Evolutionary conservation across 2,329 filamentous ascomycete genomes (phyloP).

Genomic region (Calonectria montana): DNA sequence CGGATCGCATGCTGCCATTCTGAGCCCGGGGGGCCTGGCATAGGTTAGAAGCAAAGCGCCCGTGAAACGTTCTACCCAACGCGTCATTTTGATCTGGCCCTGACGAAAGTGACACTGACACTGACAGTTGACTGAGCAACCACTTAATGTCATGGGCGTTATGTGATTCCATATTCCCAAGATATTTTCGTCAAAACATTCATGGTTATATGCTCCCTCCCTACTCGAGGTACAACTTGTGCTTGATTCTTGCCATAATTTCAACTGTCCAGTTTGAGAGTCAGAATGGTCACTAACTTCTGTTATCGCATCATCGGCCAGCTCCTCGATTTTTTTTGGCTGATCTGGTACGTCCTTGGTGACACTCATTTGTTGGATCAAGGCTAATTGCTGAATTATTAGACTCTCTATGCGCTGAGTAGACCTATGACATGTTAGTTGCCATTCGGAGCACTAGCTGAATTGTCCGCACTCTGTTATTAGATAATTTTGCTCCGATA

Average conservation of each 20-base stretch:
- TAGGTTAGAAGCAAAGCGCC: neutral
- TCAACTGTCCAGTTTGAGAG: neutral
- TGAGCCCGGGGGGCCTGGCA: neutral
- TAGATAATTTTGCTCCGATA: neutral
- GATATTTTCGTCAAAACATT: neutral
- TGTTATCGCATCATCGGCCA: neutral
- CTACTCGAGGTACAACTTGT: neutral
- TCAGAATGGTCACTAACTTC: neutral
- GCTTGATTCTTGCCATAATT: neutral
- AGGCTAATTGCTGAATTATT: neutral
- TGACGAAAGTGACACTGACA: neutral
- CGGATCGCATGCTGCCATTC: neutral
- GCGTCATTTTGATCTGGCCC: neutral
- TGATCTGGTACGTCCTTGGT: neutral
- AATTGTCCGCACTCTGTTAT: neutral
- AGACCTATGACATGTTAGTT: neutral
- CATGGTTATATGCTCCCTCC: neutral
- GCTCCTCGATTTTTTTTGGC: neutral
- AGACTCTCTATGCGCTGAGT: neutral
- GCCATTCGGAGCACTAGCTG: neutral
- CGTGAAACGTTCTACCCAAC: neutral
- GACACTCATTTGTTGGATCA: neutral
- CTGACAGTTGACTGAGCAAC: neutral
- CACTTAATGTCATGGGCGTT: neutral
- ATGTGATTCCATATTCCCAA: neutral